Evolutionary conservation across 805 yeast genomes (phyloP).

Genomic region (Helenozyma rhizophorensis): DNA sequence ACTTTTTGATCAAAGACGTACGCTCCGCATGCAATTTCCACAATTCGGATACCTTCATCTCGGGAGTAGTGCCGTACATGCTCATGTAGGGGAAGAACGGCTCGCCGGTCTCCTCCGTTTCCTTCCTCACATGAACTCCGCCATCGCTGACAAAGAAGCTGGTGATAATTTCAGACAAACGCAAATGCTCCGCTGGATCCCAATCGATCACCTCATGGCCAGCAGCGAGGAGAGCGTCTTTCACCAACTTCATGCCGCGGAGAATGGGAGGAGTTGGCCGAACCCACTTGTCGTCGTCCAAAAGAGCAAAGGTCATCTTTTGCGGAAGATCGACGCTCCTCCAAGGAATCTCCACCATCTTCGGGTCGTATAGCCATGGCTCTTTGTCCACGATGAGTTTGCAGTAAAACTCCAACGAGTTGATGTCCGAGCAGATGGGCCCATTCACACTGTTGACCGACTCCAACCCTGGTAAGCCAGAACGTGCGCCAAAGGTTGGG

Average conservation of each 20-base stretch:
- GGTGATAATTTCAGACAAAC: conserved; percentile 26
- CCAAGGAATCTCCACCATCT: conserved; percentile 50
- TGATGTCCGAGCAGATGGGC: conserved; percentile 39
- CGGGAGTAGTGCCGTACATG: conserved; percentile 31
- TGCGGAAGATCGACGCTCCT: conserved; percentile 27
- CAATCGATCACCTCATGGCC: conserved; percentile 53
- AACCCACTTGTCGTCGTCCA: conserved; percentile 40
- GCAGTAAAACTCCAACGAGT: conserved; percentile 35
- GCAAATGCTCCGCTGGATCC: conserved; percentile 37
- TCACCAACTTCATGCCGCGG: conserved; percentile 37
- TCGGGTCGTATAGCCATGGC: conserved; percentile 50
- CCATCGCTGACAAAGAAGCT: conserved; percentile 45
- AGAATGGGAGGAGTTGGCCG: conserved; percentile 54
- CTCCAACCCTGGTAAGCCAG: conserved; percentile 33
- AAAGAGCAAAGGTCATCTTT: conserved; percentile 41
- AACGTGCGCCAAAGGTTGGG: conserved; percentile 30
- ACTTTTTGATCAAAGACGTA: conserved; percentile 36
- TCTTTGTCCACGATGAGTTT: conserved; percentile 32
- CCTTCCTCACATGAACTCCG: conserved; percentile 31
- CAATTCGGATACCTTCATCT: conserved; percentile 33
- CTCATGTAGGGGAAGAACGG: conserved; percentile 41
- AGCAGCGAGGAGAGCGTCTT: conserved; percentile 27
- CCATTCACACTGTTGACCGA: conserved; percentile 43
- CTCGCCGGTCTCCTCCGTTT: conserved; percentile 38
- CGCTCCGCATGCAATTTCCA: conserved; percentile 36